phyloP scores from a whole-genome alignment of 768 basidiomycete species.

The Grammothele lineata region DNA sequence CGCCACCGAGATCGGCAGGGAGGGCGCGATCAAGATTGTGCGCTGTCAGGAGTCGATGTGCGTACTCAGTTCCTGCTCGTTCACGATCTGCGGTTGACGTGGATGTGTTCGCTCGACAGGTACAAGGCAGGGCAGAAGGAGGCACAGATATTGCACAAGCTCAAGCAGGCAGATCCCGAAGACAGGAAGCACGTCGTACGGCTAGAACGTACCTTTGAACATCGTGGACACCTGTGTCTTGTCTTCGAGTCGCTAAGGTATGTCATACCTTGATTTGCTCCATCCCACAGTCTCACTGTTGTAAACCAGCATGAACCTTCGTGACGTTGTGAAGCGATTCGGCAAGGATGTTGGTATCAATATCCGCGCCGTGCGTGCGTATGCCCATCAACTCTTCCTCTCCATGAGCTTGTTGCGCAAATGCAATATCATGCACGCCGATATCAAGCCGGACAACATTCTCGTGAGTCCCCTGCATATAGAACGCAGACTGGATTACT shows the following conservation, averaged over 20 bases:
- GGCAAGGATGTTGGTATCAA: constrained; percentile 98
- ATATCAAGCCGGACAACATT: constrained; percentile 98
- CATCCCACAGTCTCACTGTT: constrained; percentile 5
- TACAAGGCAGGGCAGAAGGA: constrained; percentile 94
- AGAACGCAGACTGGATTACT: no score
- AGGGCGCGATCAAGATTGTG: constrained; percentile 98
- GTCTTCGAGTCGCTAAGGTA: constrained; percentile 95
- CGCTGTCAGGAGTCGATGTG: constrained; percentile 97
- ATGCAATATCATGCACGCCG: constrained; percentile 94
- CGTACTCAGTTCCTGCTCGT: no score
- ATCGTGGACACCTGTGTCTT: constrained; percentile 92
- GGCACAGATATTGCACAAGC: constrained; percentile 80
- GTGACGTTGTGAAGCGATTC: constrained; percentile 96
- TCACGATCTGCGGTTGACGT: no score
- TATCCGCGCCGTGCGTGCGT: constrained; percentile 96
- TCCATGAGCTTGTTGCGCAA: constrained; percentile 82
- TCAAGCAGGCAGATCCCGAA: constrained; percentile 87
- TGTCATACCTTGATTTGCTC: constrained; percentile 13
- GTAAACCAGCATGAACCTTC: constrained; percentile 83
- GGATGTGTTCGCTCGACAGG: no score
- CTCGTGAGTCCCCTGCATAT: constrained; percentile 49
- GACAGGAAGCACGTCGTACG: constrained; percentile 96
- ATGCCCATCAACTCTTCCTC: constrained; percentile 94
- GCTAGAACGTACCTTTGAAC: constrained; percentile 93
- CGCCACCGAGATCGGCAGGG: constrained; percentile 47